Evolutionary conservation across 2,329 filamentous ascomycete genomes (phyloP), one percentile per base, ranked within the genome.

Genomic region (Aspergillus latus): DNA sequence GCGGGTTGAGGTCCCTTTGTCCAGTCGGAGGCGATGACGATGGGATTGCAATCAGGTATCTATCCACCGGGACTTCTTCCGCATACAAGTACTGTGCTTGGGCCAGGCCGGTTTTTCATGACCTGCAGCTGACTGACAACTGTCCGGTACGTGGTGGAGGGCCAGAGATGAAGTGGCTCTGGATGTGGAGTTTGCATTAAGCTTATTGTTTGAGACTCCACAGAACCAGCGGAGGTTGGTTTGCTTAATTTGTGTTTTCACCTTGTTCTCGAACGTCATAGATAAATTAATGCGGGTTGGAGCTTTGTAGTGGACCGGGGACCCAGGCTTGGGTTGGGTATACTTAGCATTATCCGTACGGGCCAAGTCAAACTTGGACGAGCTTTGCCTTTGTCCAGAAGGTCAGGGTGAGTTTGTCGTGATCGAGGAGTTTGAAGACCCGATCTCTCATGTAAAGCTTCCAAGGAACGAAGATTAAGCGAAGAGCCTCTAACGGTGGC

Each of bases 141-240:
- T 36, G 46, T 21, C 21, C 21, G 21, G 21, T 21, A 21, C 21
- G 39, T 39, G 13, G 15, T 13, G 29, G n/a, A 11, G 29, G 28
- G 13, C 21, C 21, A 29, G 34, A 37, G 34, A 9, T 37, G 11
- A 13, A 37, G 34, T 21, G 21, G 21, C 21, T 21, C 21, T 21
- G 21, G 21, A 21, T 21, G 32, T 48, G 49, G 49, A 45, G 49
- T 39, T 21, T 3, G 21, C 34, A 30, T 53, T 49, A 49, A 57
- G 55, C 49, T 57, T 53, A 53, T 46, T 52, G 26, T 49, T 44
- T 44, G 46, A 16, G n/a, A 48, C 11, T 29, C 13, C 50, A 47
- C 43, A 46, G 43, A 32, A 43, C 13, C 32, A 28, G 30, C 42
- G 16, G 42, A 44, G 40, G 21, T 36, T 21, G 49, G 15, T 52